Conservation (phyloP, 129 eudicot genomes). For the Apium graveolens region DNA sequence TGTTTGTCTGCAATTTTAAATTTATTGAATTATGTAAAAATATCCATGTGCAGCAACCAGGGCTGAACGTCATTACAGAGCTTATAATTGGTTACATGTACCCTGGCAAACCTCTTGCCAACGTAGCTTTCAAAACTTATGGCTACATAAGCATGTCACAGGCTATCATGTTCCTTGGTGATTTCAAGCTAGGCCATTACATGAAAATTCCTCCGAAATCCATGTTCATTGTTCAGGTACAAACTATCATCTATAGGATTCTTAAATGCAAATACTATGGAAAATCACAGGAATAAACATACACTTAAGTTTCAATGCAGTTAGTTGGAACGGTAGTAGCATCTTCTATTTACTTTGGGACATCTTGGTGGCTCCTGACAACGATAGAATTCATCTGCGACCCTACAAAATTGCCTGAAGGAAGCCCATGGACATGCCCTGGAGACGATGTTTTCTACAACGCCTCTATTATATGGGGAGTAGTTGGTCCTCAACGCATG, state of each 20-base stretch:
- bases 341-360: slow-evolving; percentile 48
- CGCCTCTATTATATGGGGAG: slow-evolving; percentile 86
- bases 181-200: slow-evolving; percentile 54
- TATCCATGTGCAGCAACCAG: slow-evolving; percentile 28
- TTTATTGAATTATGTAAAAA: neutral
- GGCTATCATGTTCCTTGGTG: slow-evolving; percentile 38
- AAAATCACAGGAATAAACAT: neutral
- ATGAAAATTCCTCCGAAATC: slow-evolving; percentile 63
- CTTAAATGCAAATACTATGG: neutral
- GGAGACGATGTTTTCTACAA: slow-evolving; percentile 79
- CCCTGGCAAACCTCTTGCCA: slow-evolving; percentile 62
- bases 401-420: slow-evolving; percentile 39
- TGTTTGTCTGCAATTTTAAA: neutral
- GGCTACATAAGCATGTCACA: slow-evolving; percentile 60
- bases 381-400: slow-evolving; percentile 56
- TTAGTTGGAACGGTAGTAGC: slow-evolving; percentile 47
- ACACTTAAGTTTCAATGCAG: slow-evolving; percentile 17
- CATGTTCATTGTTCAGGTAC: slow-evolving; percentile 58
- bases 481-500: slow-evolving; percentile 77
- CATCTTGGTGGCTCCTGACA: slow-evolving; percentile 82
- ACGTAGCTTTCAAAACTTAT: slow-evolving; percentile 56
- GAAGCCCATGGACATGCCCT: slow-evolving; percentile 95
- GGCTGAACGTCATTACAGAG: slow-evolving; percentile 54
- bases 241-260: neutral
- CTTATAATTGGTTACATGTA: slow-evolving; percentile 52